Conservation (phyloP, 2,329 filamentous ascomycete species). For the Dryadomyces quercivorus region DNA sequence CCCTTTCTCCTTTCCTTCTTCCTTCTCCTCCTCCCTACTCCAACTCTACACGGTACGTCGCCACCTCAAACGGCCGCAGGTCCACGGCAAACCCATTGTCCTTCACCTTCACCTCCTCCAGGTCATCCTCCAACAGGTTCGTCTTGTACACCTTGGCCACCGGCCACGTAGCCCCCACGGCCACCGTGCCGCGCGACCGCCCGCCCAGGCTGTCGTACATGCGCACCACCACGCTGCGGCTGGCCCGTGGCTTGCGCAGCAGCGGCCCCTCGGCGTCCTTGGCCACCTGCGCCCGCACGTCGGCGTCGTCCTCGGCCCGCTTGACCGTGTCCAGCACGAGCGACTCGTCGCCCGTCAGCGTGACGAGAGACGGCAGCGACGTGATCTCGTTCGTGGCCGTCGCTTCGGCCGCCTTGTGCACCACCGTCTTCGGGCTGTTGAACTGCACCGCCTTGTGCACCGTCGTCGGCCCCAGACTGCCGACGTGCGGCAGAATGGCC, state of each 20-base stretch:
- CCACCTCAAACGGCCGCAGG: slow-evolving; percentile 74
- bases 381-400: too few relatives aligned
- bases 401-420: not conserved
- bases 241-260: slow-evolving; percentile 49
- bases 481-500: slow-evolving; percentile 52
- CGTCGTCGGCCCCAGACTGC: slow-evolving; percentile 41
- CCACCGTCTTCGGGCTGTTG: slow-evolving; percentile 45
- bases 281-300: slow-evolving; percentile 46
- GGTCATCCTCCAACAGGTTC: slow-evolving; percentile 81
- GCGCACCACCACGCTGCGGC: slow-evolving; percentile 69
- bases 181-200: slow-evolving; percentile 49
- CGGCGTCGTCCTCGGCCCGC: slow-evolving; percentile 79
- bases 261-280: slow-evolving; percentile 9
- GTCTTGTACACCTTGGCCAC: slow-evolving; percentile 71
- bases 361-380: slow-evolving; percentile 38
- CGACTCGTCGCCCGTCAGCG: slow-evolving; percentile 51
- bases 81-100: slow-evolving; percentile 40
- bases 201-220: slow-evolving; percentile 87
- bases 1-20: not conserved
- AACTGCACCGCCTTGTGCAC: slow-evolving; percentile 54
- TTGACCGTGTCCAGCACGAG: slow-evolving; percentile 84
- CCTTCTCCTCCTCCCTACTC: not conserved
- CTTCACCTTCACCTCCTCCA: slow-evolving; percentile 48
- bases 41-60: slow-evolving; percentile 42
- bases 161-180: slow-evolving; percentile 50